phyloP scores from a whole-genome alignment of 345 rosid species.

The Eucalyptus urophylla region DNA sequence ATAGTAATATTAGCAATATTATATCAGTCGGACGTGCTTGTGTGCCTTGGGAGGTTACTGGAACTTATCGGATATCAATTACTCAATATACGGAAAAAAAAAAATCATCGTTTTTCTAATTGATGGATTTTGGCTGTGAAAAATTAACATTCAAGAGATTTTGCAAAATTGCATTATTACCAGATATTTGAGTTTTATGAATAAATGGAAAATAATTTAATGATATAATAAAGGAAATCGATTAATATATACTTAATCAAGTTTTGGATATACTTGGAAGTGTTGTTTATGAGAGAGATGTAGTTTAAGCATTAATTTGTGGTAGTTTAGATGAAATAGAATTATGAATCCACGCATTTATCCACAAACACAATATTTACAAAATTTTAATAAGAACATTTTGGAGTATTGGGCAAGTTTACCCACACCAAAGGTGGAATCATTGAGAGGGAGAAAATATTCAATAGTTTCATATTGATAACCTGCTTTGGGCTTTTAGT shows the following conservation, averaged over 20 bases:
- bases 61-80: background rate
- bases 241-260: background rate
- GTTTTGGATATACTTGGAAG: background rate
- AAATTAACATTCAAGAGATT: background rate
- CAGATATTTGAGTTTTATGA: background rate
- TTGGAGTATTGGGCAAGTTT: background rate
- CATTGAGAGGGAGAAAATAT: background rate
- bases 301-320: background rate
- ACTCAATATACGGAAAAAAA: background rate
- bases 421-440: background rate
- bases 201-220: background rate
- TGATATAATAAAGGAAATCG: background rate
- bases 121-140: background rate
- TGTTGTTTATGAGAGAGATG: background rate
- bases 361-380: background rate
- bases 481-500: rapidly evolving
- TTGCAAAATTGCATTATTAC: background rate
- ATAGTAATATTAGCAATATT: background rate
- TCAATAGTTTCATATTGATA: background rate
- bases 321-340: background rate
- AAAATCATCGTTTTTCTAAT: background rate
- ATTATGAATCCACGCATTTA: background rate
- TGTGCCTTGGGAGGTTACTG: background rate
- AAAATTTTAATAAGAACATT: background rate
- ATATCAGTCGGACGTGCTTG: background rate